phyloP scores from a whole-genome alignment of 1,284 basidiomycete species.

The Meripilus lineatus region DNA sequence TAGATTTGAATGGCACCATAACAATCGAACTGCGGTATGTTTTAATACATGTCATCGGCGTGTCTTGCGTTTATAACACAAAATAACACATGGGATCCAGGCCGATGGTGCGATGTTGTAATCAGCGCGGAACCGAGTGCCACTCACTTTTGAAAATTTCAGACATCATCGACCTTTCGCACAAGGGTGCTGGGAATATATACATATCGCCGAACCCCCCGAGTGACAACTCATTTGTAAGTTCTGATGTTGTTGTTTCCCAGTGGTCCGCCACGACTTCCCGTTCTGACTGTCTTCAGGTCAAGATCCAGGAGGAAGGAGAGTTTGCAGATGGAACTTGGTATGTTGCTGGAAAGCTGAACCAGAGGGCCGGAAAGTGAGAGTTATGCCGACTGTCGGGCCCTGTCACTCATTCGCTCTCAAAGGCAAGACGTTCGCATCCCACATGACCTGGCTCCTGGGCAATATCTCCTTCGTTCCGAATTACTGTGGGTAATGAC shows the following conservation, averaged over 20 bases:
- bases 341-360: no score
- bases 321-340: no score
- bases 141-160: neutral
- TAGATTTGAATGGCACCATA: conserved; percentile 15
- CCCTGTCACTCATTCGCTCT: conserved; percentile 11
- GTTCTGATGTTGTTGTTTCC: no score
- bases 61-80: neutral
- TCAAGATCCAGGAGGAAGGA: no score
- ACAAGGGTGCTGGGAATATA: conserved; percentile 9
- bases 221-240: no score
- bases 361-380: no score
- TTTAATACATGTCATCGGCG: neutral
- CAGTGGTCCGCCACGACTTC: no score
- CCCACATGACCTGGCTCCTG: conserved; percentile 8
- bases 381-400: no score
- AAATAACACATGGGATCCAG: conserved; percentile 3
- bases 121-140: neutral
- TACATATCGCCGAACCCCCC: conserved; percentile 10
- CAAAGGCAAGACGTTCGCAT: conserved; percentile 11
- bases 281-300: no score
- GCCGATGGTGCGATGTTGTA: conserved; percentile 1
- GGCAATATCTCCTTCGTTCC: conserved; percentile 10
- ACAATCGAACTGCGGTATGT: conserved; percentile 12
- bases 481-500: neutral
- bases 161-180: conserved; percentile 6